Conservation (phyloP, 2,329 filamentous ascomycete species). For the Aspergillus jensenii region DNA sequence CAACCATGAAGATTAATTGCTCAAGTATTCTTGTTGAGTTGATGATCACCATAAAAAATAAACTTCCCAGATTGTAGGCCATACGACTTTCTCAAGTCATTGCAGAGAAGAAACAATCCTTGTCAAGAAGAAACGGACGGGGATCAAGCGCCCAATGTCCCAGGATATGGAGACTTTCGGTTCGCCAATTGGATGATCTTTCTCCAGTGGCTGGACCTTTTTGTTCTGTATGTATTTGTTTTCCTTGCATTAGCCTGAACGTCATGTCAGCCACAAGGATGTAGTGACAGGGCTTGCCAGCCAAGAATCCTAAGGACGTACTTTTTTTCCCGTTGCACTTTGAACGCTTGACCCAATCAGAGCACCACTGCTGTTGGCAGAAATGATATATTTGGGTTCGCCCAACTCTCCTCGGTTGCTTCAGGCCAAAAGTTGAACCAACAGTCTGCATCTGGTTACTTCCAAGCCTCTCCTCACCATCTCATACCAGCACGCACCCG, state of each 20-base stretch:
- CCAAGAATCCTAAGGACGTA: constrained; percentile 14
- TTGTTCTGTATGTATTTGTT: constrained; percentile 22
- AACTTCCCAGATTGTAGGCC: neutral
- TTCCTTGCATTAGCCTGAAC: constrained; percentile 25
- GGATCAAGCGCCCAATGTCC: constrained; percentile 4
- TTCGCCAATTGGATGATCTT: constrained; percentile 14
- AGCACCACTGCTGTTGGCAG: neutral
- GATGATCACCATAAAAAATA: neutral
- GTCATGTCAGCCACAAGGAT: constrained; percentile 20
- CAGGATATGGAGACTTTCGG: constrained; percentile 12
- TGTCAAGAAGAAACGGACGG: neutral
- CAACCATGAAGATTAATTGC: neutral
- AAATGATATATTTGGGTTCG: constrained; percentile 17
- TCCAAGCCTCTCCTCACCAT: neutral
- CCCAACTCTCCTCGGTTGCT: constrained; percentile 3
- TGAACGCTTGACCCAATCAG: constrained; percentile 6
- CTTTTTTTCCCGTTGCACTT: constrained; percentile 13
- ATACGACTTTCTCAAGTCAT: neutral
- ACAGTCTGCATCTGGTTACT: neutral
- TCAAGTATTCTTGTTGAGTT: neutral
- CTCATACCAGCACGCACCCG: neutral
- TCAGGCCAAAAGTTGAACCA: neutral
- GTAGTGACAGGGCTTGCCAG: constrained; percentile 10
- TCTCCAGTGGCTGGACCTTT: constrained; percentile 8
- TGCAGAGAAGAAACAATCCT: neutral